phyloP scores from a whole-genome alignment of 371 early-diverging fungal species.

The Blakeslea trispora region DNA sequence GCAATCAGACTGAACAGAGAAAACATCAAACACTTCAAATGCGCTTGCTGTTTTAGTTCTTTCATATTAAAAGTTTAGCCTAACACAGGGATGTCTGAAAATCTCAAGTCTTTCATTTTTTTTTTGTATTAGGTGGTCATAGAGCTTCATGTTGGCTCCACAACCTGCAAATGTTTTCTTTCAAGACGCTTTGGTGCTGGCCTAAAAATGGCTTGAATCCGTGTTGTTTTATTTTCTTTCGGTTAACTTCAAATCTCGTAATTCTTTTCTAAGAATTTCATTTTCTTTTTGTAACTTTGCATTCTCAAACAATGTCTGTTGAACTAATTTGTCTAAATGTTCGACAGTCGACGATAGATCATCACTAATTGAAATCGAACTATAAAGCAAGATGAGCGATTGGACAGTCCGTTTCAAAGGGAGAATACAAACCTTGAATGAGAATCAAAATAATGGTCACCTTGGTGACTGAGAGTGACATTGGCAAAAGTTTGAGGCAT shows the following conservation, averaged over 20 bases:
- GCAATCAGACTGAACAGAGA: too few species aligned
- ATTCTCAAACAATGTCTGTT: conserved; percentile 49
- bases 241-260: conserved; percentile 19
- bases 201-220: too few species aligned
- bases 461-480: neutral
- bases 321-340: conserved; percentile 48
- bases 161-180: too few species aligned
- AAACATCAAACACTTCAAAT: too few species aligned
- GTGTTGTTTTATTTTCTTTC: conserved; percentile 5
- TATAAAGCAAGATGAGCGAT: neutral
- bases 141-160: too few species aligned
- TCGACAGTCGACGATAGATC: conserved; percentile 14
- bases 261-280: conserved; percentile 22
- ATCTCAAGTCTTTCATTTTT: too few species aligned
- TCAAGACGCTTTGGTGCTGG: too few species aligned
- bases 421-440: neutral
- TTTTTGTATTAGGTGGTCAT: too few species aligned
- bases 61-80: too few species aligned
- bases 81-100: too few species aligned
- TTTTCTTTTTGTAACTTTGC: conserved; percentile 53
- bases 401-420: neutral
- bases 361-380: neutral
- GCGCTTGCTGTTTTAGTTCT: too few species aligned
- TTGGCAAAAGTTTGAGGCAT: conserved; percentile 1
- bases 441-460: neutral